Base-by-base conservation (phyloP, 768 basidiomycete genomes). In the Lenzites betulinus region DNA sequence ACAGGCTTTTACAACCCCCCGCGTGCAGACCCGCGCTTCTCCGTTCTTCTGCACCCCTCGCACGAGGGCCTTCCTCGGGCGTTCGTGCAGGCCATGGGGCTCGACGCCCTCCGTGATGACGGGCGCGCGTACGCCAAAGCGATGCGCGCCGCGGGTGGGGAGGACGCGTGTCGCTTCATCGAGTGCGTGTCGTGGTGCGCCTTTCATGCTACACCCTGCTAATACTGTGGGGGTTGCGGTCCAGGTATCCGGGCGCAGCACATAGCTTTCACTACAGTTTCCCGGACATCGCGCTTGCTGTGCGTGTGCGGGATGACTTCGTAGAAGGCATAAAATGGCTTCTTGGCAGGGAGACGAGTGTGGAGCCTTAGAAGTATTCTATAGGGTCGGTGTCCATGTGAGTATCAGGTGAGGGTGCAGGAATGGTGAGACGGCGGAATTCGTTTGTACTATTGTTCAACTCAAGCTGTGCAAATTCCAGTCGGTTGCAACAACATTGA, bases 101-200 rank as follows among this genome's bases (percentile, higher is more conserved):
- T 58, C 15, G 71, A 74, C 49, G 65, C 65, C 4, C 42, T 71
- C 35, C 63, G 71, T 20, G 73, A 74, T 49, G 71, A 74, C 46
- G 71, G 64, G 3, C 41, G 69, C 7, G 43, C 71, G 5, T 73
- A 71, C 49, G 71, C 65, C 26, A 62, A 63, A 35, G 35, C 66
- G 2, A 55, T 72, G n/a, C 55, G 64, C 3, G 68, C 71, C 30
- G 57, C 56, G 7, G 66, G 67, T 0, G 69, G 70, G 1, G 22
- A 58, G n/a, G n/a, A n/a, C n/a, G n/a, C n/a, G 25, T 26, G 5
- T 12, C 25, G 46, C 25, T 30, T 2, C 26, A 7, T 13, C 5
- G 46, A 26, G 46, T 15, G 25, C 22, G 23, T 25, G 25, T 25
- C 23, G 25, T 28, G 5, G 23, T 47, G 25, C 6, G 6, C 13